Evolutionary conservation across 2,329 filamentous ascomycete species (phyloP).

Genomic region (Penicillium capsulatum): DNA sequence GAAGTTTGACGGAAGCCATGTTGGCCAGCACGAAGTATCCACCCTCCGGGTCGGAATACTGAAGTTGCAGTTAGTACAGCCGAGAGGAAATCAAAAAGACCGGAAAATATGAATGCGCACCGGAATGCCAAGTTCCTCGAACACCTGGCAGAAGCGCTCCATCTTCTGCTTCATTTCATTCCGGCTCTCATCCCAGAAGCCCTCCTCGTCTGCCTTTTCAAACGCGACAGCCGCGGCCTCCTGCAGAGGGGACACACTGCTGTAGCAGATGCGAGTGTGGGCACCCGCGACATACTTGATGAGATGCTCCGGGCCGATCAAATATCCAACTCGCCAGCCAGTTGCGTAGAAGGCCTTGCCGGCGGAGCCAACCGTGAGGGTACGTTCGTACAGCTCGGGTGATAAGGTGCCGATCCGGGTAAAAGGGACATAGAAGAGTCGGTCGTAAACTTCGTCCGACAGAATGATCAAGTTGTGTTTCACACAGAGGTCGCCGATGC

Average conservation of each 20-base stretch:
- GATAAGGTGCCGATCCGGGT: constrained; percentile 87
- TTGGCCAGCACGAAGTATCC: constrained; percentile 98
- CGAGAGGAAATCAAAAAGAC: background rate
- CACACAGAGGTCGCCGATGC: constrained; percentile 82
- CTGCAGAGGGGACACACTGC: constrained; percentile 85
- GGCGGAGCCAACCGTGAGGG: constrained; percentile 88
- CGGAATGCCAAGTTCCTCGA: constrained; percentile 68
- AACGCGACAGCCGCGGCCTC: constrained; percentile 93
- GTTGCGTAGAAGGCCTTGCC: constrained; percentile 99
- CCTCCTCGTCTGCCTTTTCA: constrained; percentile 76
- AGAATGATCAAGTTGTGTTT: constrained; percentile 93
- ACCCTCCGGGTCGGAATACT: constrained; percentile 87
- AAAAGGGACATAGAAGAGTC: constrained; percentile 91
- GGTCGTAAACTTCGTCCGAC: constrained; percentile 89
- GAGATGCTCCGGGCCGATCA: constrained; percentile 82
- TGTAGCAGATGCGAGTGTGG: constrained; percentile 95
- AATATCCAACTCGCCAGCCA: constrained; percentile 93
- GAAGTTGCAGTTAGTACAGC: constrained; percentile 3
- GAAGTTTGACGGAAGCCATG: constrained; percentile 79
- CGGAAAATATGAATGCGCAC: constrained; percentile 27
- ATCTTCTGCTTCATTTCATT: constrained; percentile 87
- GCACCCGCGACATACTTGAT: constrained; percentile 90
- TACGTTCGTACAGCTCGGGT: constrained; percentile 80
- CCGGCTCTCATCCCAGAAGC: constrained; percentile 83
- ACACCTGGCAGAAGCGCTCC: constrained; percentile 77